Conservation (phyloP, 2,329 filamentous ascomycete genomes). For the Fusarium papillatum region DNA sequence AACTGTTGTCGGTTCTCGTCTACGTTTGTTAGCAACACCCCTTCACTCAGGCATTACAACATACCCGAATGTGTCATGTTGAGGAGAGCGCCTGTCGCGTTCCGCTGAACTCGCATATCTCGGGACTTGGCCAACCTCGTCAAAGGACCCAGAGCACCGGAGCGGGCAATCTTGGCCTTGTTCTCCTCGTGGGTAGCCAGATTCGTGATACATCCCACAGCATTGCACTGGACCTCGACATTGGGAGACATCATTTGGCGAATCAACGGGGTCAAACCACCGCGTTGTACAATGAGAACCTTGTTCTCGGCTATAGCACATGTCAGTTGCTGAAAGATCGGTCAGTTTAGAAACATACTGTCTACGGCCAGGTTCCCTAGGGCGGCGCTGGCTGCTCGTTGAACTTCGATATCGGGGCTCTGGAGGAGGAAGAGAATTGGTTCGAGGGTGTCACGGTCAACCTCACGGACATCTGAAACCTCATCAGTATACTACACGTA, state of each 20-base stretch:
- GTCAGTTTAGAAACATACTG: slow-evolving; percentile 70
- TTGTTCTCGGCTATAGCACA: slow-evolving; percentile 89
- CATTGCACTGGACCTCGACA: slow-evolving; percentile 99
- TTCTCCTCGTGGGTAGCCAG: slow-evolving; percentile 98
- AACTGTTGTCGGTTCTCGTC: slow-evolving; percentile 98
- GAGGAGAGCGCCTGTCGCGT: slow-evolving; percentile 94
- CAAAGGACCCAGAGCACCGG: slow-evolving; percentile 90
- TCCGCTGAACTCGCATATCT: slow-evolving; percentile 98
- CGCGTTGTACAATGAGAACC: slow-evolving; percentile 93
- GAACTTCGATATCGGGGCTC: slow-evolving; percentile 96
- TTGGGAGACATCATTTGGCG: slow-evolving; percentile 98
- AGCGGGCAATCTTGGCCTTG: slow-evolving; percentile 98
- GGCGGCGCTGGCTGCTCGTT: slow-evolving; percentile 95
- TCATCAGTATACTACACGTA: slow-evolving; percentile 27
- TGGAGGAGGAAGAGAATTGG: slow-evolving; percentile 96
- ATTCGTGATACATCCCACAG: slow-evolving; percentile 98
- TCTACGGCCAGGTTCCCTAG: slow-evolving; percentile 97
- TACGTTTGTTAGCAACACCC: slow-evolving; percentile 53
- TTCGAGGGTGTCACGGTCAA: slow-evolving; percentile 94
- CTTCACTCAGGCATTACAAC: slow-evolving; percentile 38
- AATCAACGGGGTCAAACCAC: slow-evolving; percentile 91
- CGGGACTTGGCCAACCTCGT: slow-evolving; percentile 96
- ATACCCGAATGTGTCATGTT: slow-evolving; percentile 99
- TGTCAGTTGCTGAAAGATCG: slow-evolving; percentile 54
- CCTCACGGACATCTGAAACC: slow-evolving; percentile 89